Base-by-base conservation (phyloP, 2,329 filamentous ascomycete species). In the Corniculantispora saksenae region DNA sequence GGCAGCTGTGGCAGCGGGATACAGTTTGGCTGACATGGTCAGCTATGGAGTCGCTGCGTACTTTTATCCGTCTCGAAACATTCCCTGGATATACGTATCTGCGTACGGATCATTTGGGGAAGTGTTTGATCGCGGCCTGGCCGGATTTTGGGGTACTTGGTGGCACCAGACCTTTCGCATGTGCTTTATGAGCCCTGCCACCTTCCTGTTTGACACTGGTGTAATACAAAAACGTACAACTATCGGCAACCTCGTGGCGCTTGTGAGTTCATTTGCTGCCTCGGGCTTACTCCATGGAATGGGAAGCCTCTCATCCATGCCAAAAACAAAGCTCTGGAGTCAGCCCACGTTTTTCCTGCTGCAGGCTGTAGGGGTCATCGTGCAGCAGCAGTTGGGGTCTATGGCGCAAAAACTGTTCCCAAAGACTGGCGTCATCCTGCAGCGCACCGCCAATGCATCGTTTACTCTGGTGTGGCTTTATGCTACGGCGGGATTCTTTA, bases 91-190 rank as follows among this genome's bases (percentile, higher is more conserved):
- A 57, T 80, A 83, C 66, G 81, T 86, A 1, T 77, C 85, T 35
- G 79, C 84, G 5, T 83, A 88, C 66, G 89, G 91, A 15, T 80
- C 80, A 23, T 79, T 84, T 63, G 70, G 71, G 0, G 77, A 81
- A 29, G 81, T 94, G 2, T 77, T 89, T 13, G 86, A 93, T 67
- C 82, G 86, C 66, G 94, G 94, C 0, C 81, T 97, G 2, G 83
- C 86, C 1, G 94, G 93, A 1, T 91, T 90, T 78, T 98, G 94
- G 94, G 89, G 91, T 53, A 83, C 82, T 25, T 94, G 88, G 84
- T 97, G 94, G 94, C 94, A 98, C 76, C 94, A 97, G 77, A 89
- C 90, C 3, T 96, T 97, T 78, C 90, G 93, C 1, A 84, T 88
- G 63, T 87, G 86, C 2, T 93, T 94, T 72, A 78, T 85, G 47